Base-by-base conservation (phyloP, 2,329 filamentous ascomycete species). In the Graphiopsis chlorocephala region DNA sequence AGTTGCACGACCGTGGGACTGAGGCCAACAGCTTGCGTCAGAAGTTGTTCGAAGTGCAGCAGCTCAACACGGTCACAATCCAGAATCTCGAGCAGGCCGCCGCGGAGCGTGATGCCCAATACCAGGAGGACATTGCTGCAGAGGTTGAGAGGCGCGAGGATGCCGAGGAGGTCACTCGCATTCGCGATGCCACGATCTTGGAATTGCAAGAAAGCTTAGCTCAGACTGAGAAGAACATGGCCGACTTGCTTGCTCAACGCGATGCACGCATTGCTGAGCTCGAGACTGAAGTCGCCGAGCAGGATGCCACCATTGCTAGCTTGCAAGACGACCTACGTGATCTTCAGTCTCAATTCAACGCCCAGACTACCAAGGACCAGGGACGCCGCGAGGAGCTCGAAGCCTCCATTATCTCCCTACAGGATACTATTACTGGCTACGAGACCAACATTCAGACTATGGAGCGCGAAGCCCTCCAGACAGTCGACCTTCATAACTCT, bases 11-110 rank as follows among this genome's bases (percentile, higher is more conserved):
- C 23, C 70, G 74, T n/a, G 80, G 81, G 47, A 72, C 78, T 17
- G 76, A 81, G 65, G 79, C 80, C n/a, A 82, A 83, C 33, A 76
- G 81, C 68, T 76, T 83, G 28, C 80, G 81, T 3, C 76, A 78
- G 62, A 83, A 82, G 70, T 71, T 83, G 6, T 82, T 80, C 69
- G 74, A 79, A 57, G 72, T 79, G 2, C 81, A 83, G 71, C 75
- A 79, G 66, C 72, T 78, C 55, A 77, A 79, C 68, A 75, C 78
- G 48, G 64, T 71, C 28, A 66, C 74, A n/a, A 72, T 82, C 48
- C 72, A 73, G 53, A 70, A 77, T 20, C 70, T 82, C 7, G 70
- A 80, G 67, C 69, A 74, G 17, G 69, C 72, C 0, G 73, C 75
- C 6, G 70, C 77, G 14, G 78, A 78, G 38, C 78, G 76, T 20